Evolutionary conservation across 2,329 filamentous ascomycete genomes (phyloP).

Genomic region (Chalaropsis thielavioides): DNA sequence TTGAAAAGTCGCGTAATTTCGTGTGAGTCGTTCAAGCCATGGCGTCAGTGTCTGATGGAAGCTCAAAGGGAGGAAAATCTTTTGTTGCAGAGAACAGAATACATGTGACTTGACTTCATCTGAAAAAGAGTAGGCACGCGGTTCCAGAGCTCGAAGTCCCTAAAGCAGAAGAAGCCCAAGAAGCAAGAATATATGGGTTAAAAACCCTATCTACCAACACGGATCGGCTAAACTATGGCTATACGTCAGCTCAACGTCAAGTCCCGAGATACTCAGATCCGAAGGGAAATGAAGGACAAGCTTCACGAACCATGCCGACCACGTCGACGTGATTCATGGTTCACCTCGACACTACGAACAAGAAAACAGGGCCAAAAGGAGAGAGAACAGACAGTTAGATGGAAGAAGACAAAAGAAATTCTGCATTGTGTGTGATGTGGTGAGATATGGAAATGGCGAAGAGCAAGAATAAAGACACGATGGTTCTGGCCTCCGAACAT

Average conservation of each 20-base stretch:
- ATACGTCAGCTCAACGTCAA: not conserved
- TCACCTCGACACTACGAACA: no score
- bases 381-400: not conserved
- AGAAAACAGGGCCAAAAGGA: no score
- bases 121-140: not conserved
- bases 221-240: not conserved
- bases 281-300: no score
- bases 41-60: not conserved
- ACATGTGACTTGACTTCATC: not conserved
- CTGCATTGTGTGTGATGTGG: not conserved
- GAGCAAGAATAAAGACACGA: not conserved
- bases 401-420: not conserved
- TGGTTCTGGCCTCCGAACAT: not conserved
- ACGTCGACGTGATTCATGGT: no score
- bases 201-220: no score
- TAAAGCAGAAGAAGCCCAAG: not conserved
- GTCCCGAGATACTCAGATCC: no score
- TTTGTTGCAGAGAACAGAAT: not conserved
- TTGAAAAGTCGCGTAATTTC: not conserved
- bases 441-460: not conserved
- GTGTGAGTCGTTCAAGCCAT: not conserved
- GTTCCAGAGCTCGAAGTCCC: not conserved
- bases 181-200: no score
- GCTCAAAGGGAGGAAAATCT: not conserved
- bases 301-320: no score